Conservation (phyloP, 2,329 filamentous ascomycete species). For the Immersiporthe knoxdaviesiana region DNA sequence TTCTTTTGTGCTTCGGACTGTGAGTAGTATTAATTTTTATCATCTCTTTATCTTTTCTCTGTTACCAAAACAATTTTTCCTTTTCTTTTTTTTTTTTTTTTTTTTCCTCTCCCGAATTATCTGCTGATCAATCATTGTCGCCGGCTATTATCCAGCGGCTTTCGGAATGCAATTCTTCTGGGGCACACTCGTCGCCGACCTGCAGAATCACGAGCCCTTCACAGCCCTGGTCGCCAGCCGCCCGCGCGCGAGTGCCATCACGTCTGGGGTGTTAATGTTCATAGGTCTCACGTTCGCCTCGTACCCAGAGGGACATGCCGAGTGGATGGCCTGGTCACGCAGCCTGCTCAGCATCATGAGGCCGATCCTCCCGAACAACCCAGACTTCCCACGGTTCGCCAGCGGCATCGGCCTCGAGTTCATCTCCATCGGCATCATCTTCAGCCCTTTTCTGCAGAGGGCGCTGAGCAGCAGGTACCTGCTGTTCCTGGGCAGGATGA, state of each 20-base stretch:
- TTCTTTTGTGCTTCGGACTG: slow-evolving; percentile 47
- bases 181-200: slow-evolving; percentile 64
- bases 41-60: slow-evolving; percentile 23
- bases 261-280: slow-evolving; percentile 54
- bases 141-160: slow-evolving; percentile 38
- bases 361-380: slow-evolving; percentile 49
- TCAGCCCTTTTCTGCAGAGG: slow-evolving; percentile 54
- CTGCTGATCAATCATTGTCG: slow-evolving; percentile 24
- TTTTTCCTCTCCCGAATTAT: too few species aligned
- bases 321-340: slow-evolving; percentile 59
- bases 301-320: slow-evolving; percentile 59
- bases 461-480: slow-evolving; percentile 58
- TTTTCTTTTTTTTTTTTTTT: too few species aligned
- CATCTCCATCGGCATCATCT: slow-evolving; percentile 55
- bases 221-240: slow-evolving; percentile 51
- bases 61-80: neutral
- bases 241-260: slow-evolving; percentile 45
- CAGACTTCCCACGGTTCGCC: slow-evolving; percentile 49
- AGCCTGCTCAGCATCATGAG: slow-evolving; percentile 46
- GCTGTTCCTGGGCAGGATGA: slow-evolving; percentile 65
- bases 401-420: slow-evolving; percentile 45
- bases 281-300: slow-evolving; percentile 61
- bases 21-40: slow-evolving; percentile 36
- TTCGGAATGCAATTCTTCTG: slow-evolving; percentile 64
- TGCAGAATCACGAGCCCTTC: slow-evolving; percentile 55